phyloP scores from a whole-genome alignment of 352 stramenopile genomes.

The Elongisporangium prolatum region DNA sequence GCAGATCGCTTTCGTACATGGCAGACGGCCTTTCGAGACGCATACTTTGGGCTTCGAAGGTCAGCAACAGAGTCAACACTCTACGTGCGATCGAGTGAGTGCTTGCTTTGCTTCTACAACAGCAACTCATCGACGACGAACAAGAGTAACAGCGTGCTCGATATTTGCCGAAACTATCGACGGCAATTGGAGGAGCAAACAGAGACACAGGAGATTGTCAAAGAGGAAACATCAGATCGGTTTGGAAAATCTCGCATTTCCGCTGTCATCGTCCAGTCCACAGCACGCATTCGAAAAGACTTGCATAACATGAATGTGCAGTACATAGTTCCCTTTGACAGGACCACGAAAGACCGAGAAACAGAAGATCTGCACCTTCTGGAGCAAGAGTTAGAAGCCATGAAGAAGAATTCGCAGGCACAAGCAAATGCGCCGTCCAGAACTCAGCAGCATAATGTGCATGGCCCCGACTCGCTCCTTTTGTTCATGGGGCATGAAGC shows the following conservation, averaged over 20 bases:
- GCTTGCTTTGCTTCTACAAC: conserved; percentile 49
- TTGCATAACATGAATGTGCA: conserved; percentile 56
- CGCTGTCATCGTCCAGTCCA: conserved; percentile 70
- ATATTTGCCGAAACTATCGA: conserved; percentile 26
- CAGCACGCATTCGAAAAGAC: conserved; percentile 50
- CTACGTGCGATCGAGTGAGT: conserved; percentile 65
- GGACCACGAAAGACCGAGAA: conserved; percentile 34
- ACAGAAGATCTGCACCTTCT: conserved; percentile 42
- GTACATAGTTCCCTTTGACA: conserved; percentile 50
- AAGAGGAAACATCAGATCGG: conserved; percentile 4
- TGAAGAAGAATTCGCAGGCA: conserved; percentile 11
- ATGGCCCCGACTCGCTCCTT: conserved; percentile 59
- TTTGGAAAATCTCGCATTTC: conserved; percentile 17
- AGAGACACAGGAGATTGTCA: not conserved
- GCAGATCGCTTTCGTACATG: conserved; percentile 45
- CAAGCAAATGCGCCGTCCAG: conserved; percentile 1
- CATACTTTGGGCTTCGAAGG: conserved; percentile 59
- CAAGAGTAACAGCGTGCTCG: conserved; percentile 19
- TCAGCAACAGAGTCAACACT: conserved; percentile 10
- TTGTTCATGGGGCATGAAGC: conserved; percentile 55
- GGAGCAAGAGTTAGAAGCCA: conserved; percentile 32
- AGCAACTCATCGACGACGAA: conserved; percentile 9
- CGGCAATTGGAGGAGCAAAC: conserved; percentile 1
- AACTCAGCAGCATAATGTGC: conserved; percentile 28
- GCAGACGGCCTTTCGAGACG: conserved; percentile 63